Evolutionary conservation across 257 asterid species (phyloP).

Genomic region (Orobanche coerulescens): DNA sequence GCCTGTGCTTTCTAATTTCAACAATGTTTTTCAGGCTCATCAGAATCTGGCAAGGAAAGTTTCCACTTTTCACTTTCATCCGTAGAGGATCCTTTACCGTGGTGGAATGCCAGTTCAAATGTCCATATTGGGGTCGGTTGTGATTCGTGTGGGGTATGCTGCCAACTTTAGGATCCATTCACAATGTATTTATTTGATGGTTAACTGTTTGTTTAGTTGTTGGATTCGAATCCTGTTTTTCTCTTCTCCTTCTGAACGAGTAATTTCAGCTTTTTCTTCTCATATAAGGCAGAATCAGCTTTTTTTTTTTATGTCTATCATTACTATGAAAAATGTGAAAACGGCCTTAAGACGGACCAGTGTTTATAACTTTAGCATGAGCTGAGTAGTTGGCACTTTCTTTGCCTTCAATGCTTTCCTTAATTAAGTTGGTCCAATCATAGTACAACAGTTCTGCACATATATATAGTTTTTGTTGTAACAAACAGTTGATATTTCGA

Average conservation of each 20-base stretch:
- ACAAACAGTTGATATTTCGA: neutral
- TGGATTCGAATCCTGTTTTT: neutral
- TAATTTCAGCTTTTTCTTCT: neutral
- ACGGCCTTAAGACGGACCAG: neutral
- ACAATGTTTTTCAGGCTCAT: conserved; percentile 22
- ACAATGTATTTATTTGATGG: neutral
- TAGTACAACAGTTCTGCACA: neutral
- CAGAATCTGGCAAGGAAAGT: conserved; percentile 19
- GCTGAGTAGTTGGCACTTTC: too few relatives aligned
- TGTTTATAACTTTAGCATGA: neutral
- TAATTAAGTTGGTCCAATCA: neutral
- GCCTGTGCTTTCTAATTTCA: conserved; percentile 3
- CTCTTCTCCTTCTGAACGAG: neutral
- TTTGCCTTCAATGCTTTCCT: neutral
- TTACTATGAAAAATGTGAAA: neutral
- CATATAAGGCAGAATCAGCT: neutral
- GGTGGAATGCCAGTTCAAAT: conserved; percentile 29
- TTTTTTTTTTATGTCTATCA: neutral
- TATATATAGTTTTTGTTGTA: neutral
- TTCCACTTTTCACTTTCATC: conserved; percentile 26
- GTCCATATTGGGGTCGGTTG: conserved; percentile 47
- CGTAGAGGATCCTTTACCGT: conserved; percentile 24
- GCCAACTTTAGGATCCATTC: neutral
- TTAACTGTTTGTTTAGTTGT: neutral
- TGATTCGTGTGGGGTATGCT: conserved; percentile 62